Evolutionary conservation across 352 stramenopile genomes (phyloP), one percentile per base, ranked within the genome.

Genomic region (Blastocystis sp.): DNA sequence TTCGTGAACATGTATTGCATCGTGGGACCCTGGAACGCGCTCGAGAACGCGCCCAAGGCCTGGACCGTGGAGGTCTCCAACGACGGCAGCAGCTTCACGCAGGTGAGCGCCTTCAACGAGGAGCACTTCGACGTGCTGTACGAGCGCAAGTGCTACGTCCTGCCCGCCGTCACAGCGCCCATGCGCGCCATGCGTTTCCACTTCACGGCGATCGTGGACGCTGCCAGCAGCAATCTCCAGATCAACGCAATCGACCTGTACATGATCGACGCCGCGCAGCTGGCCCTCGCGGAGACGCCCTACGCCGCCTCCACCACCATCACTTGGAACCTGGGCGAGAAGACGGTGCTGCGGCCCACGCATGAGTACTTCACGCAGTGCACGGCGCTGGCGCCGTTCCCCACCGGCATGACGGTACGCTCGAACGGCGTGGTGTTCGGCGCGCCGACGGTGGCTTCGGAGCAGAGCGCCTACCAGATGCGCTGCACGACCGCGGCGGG

Each of bases 1-100:
- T 40, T 66, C 41, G 56, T 87, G 41, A 87, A 87, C 40, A 71
- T 76, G 77, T 87, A 87, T n/a, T 87, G 77, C 45, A 87, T 87
- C 19, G 62, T 87, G 2, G 14, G 56, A 7, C 10, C 19, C 17
- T 78, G 77, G 59, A 60, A 87, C 43, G 21, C 23, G 48, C 7
- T 60, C 21, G 43, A 76, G 65, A 56, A 59, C 40, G 28, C 10
- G 1, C 77, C 77, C n/a, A 60, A 21, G 19, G n/a, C 28, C 23
- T 87, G 77, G 77, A 62, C 11, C 0, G 77, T 87, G 19, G 7
- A n/a, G 17, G 28, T 34, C 21, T 87, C 77, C 21, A 34, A 19
- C 34, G 59, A 78, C n/a, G 77, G 77, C 34, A 61, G 14, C 45
- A 64, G 28, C 21, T 87, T 87, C 62, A 76, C 34, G 3, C 10